A percentile compares a stretch with the other conserved stretches of the same genome.
These are phyloP conservation scores for Penicillium sp. DNA, from an alignment of 2,329 filamentous ascomycete species.

Conservation along the genomic window DNA sequence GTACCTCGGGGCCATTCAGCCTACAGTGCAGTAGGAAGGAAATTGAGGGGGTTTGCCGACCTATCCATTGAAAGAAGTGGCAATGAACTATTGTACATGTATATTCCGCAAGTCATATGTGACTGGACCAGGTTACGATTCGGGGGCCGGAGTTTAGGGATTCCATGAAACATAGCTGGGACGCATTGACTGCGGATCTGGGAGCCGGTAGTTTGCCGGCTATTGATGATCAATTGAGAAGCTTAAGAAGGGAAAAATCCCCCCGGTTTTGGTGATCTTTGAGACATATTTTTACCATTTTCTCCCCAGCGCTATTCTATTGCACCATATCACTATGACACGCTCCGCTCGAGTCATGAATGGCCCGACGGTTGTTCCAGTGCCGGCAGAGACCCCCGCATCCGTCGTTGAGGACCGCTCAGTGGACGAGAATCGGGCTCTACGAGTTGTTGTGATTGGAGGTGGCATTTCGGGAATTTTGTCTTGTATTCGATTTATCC, in stretches of 20 bases:
- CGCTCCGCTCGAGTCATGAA: not conserved
- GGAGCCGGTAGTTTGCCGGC: not conserved
- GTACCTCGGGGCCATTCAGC: too few relatives aligned
- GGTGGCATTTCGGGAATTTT: slow-evolving; percentile 43
- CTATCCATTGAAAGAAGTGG: not conserved
- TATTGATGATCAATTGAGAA: not conserved
- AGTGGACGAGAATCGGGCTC: slow-evolving; percentile 33
- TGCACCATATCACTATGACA: not conserved
- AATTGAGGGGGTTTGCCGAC: not conserved
- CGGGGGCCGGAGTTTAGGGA: not conserved
- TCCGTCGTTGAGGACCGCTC: slow-evolving; percentile 30
- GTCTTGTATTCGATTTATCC: slow-evolving; percentile 38
- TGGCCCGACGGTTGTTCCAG: not conserved
- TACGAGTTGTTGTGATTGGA: slow-evolving; percentile 39
- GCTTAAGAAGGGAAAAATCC: not conserved
- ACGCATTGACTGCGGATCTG: not conserved
- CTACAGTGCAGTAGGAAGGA: not conserved
- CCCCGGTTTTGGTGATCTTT: not conserved
- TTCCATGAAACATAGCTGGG: not conserved
- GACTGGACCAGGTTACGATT: not conserved
- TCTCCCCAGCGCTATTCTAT: not conserved
- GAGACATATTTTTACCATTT: not conserved
- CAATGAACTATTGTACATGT: too few relatives aligned
- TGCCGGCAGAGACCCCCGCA: not conserved
- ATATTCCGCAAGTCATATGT: not conserved